phyloP scores from a whole-genome alignment of 805 yeast genomes.

The Dipodascus albidus region DNA sequence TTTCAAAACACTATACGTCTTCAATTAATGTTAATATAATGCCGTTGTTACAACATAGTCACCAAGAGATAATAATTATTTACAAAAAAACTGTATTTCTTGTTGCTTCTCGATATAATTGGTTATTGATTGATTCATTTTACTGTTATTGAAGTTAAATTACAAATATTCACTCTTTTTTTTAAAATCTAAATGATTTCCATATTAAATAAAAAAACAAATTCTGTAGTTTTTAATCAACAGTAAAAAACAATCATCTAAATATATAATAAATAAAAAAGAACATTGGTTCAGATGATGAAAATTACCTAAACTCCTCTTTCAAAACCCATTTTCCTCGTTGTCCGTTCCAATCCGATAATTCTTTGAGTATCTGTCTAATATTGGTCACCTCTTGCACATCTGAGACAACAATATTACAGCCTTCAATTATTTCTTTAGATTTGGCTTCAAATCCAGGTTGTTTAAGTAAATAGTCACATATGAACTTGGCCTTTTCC shows the following conservation, averaged over 20 bases:
- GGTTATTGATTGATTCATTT: not conserved
- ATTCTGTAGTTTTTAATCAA: too few relatives aligned
- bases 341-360: conserved; percentile 55
- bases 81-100: not conserved
- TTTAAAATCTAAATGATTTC: too few relatives aligned
- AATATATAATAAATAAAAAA: too few relatives aligned
- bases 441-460: conserved; percentile 37
- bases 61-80: too few relatives aligned
- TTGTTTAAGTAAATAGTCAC: conserved; percentile 28
- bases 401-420: conserved; percentile 30
- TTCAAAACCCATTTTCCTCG: conserved; percentile 56
- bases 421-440: conserved; percentile 32
- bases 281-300: too few relatives aligned
- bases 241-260: too few relatives aligned
- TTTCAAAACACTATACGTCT: too few relatives aligned
- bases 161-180: too few relatives aligned
- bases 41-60: too few relatives aligned
- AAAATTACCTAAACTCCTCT: conserved; percentile 35
- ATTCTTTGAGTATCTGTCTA: conserved; percentile 54
- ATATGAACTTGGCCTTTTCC: conserved; percentile 24
- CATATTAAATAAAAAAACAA: too few relatives aligned
- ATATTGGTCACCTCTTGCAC: conserved; percentile 48
- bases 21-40: too few relatives aligned
- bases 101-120: not conserved
- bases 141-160: not conserved